These are phyloP conservation scores for Dothistroma pini DNA, from an alignment of 2,329 filamentous ascomycete species.

Conservation along the genomic window DNA sequence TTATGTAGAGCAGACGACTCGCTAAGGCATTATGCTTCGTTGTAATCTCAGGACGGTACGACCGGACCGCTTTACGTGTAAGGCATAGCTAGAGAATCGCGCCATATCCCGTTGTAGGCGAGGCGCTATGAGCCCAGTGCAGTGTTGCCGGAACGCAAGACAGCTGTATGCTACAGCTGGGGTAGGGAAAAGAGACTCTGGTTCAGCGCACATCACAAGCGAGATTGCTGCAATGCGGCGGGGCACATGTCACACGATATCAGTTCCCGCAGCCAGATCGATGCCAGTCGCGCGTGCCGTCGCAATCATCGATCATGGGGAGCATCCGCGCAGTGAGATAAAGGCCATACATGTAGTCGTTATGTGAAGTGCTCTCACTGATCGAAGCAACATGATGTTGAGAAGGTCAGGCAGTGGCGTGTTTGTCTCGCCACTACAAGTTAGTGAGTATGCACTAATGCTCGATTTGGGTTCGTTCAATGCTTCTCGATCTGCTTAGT, in stretches of 20 bases:
- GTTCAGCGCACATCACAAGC: too few species aligned
- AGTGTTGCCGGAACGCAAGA: too few species aligned
- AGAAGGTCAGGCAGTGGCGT: not conserved
- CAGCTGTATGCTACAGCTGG: too few species aligned
- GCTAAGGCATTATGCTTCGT: not conserved
- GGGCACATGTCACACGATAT: not conserved
- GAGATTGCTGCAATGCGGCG: not conserved
- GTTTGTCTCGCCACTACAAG: not conserved
- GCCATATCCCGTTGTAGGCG: too few species aligned
- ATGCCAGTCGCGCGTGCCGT: not conserved
- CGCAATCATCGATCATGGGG: not conserved
- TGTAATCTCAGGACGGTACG: not conserved
- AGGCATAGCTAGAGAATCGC: not conserved
- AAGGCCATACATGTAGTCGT: too few species aligned
- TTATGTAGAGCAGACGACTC: slow-evolving; percentile 35
- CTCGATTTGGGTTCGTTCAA: not conserved
- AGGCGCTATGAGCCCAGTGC: too few species aligned
- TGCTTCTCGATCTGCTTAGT: not conserved
- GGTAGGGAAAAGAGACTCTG: too few species aligned
- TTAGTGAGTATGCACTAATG: not conserved
- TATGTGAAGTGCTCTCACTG: too few species aligned
- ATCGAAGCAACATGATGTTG: too few species aligned
- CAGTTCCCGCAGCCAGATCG: not conserved
- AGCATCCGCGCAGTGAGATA: too few species aligned
- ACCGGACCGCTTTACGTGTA: not conserved